Percentiles rank a stretch among this genome's conserved stretches.
Evolutionary conservation across 2,329 filamentous ascomycete species (phyloP).

Genomic region (Thyridium curvatum): DNA sequence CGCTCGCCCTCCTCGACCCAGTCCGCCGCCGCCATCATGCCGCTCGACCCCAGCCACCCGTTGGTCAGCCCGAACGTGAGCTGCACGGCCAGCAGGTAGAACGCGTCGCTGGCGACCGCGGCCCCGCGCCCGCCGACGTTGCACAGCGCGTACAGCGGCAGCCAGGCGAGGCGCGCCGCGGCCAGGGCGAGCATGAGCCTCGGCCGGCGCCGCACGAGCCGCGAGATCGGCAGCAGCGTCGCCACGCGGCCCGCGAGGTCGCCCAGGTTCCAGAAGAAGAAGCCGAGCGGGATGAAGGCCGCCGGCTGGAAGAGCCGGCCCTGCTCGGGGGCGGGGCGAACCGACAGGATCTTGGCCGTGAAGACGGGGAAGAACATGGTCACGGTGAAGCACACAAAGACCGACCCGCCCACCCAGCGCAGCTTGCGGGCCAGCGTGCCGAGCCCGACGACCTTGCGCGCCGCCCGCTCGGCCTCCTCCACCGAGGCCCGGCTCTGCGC

Average conservation of each 20-base stretch:
- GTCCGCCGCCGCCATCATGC: slow-evolving; percentile 84
- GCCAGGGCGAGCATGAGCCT: slow-evolving; percentile 61
- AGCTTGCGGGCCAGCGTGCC: slow-evolving; percentile 68
- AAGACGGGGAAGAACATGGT: slow-evolving; percentile 97
- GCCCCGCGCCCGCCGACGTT: slow-evolving; percentile 77
- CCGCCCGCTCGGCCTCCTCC: slow-evolving; percentile 45
- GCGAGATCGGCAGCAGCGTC: slow-evolving; percentile 51
- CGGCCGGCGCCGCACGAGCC: slow-evolving; percentile 54
- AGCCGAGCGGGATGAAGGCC: slow-evolving; percentile 82
- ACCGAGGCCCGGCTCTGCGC: slow-evolving; percentile 43
- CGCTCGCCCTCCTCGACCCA: slow-evolving; percentile 79
- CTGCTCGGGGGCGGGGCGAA: slow-evolving; percentile 13
- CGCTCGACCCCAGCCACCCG: slow-evolving; percentile 78
- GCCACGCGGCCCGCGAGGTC: slow-evolving; percentile 72
- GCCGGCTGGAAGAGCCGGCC: slow-evolving; percentile 60
- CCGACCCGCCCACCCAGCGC: slow-evolving; percentile 67
- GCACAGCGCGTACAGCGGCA: slow-evolving; percentile 85
- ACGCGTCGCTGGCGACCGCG: slow-evolving; percentile 70
- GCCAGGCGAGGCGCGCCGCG: slow-evolving; percentile 59
- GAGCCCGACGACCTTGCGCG: slow-evolving; percentile 47
- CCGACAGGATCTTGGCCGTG: slow-evolving; percentile 60
- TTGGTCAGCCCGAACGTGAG: slow-evolving; percentile 78
- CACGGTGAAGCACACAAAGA: slow-evolving; percentile 74
- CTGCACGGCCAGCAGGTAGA: slow-evolving; percentile 83
- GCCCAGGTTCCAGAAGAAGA: slow-evolving; percentile 90